Base-by-base conservation (phyloP, 805 yeast species). In the Myxozyma melibiosi region DNA sequence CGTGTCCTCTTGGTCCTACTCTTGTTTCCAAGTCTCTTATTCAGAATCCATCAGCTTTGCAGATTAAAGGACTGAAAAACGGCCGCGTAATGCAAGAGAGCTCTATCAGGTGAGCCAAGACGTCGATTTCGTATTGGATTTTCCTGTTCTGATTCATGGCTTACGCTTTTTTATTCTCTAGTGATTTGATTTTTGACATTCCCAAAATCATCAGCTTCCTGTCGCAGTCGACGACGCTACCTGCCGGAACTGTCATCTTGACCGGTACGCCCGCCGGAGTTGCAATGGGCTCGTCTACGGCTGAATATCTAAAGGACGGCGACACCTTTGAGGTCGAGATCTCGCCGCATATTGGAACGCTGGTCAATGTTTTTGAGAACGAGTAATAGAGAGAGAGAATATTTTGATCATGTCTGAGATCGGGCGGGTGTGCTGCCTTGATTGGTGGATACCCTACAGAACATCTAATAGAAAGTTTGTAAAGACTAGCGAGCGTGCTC, bases 181-280 rank as follows among this genome's bases (percentile, higher is more conserved):
- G 67, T 35, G 84, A 81, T 63, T 73, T 79, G 74, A 74, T 80
- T 27, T 81, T 80, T 67, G 65, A 70, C n/a, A 75, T 79, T 39
- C 67, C 71, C 13, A 69, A 74, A 51, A 68, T 76, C 45, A 70
- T 80, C 24, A 70, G 78, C 11, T 80, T 78, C 66, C 65, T 80
- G 53, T 74, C 80, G 28, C 78, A 76, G 61, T 83, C 82, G 6
- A 71, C 80, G 3, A 80, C 84, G 0, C 71, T 80, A 39, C 65
- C 68, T 47, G 81, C 82, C 0, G 84, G 84, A 34, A 81, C 78
- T 62, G 58, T 80, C 24, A 76, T 80, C 50, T 74, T 79, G 64
- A 80, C 81, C 55, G 84, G 84, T 4, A 80, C 84, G 3, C 84
- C 84, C 11, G 67, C 75, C n/a, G 84, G 84, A 27, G 82, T 78